Evolutionary conservation across 345 rosid species (phyloP), one percentile per base, ranked within the genome.

Genomic region (Corchorus olitorius): DNA sequence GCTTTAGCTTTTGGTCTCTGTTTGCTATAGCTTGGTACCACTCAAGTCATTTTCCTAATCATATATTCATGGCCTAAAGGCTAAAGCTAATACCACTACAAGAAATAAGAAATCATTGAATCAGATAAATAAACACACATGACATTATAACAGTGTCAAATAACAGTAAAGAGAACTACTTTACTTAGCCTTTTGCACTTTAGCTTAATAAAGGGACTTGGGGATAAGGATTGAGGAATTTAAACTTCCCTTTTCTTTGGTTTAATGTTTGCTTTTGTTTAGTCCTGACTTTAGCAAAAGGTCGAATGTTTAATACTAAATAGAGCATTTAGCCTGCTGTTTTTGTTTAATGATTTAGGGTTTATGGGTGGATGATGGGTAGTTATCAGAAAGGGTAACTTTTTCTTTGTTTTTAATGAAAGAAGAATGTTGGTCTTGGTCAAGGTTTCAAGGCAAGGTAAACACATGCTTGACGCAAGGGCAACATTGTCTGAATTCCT

Each of bases 1-100:
- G 81, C 82, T 74, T 45, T 59, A 33, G 74, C 58, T 65, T 37
- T 75, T 56, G 64, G 35, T 9, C 53, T 69, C 60, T 66, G 68
- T 56, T 80, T 72, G 73, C 77, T 53, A 27, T 27, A 8, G 54
- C 6, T 69, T 66, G 4, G 74, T 27, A 34, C 75, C 53, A 22
- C 17, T 53, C 16, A 72, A 19, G 72, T 66, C 67, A 60, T 52
- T 35, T 37, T 22, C 55, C 2, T 13, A 5, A 46, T 75, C 79
- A 80, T 54, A 80, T 54, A 7, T 16, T 35, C 11, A 35, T 34
- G 15, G 19, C 33, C 45, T n/a, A 33, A 46, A 46, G 27, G 27
- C 27, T 39, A 39, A 39, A 39, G 4, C 59, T 16, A 37, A 6
- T 4, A 27, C 27, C 15, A 13, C 33, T 8, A 14, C n/a, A 13